A percentile compares a stretch with the other conserved stretches of the same genome.
Conservation (phyloP, 192 early-diverging fungal genomes). For the Cetraspora pellucida region DNA sequence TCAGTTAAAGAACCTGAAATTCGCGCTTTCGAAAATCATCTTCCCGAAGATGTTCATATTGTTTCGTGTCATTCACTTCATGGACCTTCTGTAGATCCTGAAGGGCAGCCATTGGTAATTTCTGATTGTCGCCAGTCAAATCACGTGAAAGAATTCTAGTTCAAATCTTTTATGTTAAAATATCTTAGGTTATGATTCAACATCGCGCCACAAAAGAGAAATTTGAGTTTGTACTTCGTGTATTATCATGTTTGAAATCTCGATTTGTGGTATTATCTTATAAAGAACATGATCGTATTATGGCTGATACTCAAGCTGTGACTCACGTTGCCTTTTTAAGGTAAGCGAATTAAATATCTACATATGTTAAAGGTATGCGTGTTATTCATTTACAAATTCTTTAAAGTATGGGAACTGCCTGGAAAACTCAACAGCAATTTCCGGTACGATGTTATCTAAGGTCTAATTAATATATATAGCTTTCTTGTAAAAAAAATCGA, state of each 20-base stretch:
- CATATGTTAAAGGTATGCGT: constrained; percentile 22
- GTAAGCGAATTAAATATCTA: constrained; percentile 31
- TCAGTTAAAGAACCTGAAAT: constrained; percentile 97
- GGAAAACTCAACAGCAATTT: constrained; percentile 79
- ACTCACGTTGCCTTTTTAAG: constrained; percentile 94
- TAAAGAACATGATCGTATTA: constrained; percentile 92
- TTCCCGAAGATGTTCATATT: constrained; percentile 92
- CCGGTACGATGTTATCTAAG: constrained; percentile 55
- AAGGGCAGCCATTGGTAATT: constrained; percentile 75
- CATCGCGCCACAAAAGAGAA: constrained; percentile 67
- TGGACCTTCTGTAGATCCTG: constrained; percentile 84
- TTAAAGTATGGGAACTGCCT: constrained; percentile 87
- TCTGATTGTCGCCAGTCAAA: no score
- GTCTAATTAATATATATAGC: not conserved
- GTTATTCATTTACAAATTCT: not conserved
- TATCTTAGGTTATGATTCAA: constrained; percentile 68
- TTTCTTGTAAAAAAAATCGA: not conserved
- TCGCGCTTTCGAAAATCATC: constrained; percentile 79
- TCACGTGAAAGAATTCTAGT: no score
- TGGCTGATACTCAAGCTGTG: constrained; percentile 96
- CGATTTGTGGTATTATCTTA: constrained; percentile 78
- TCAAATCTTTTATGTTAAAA: no score
- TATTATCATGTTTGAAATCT: constrained; percentile 78
- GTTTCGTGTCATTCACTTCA: constrained; percentile 96
- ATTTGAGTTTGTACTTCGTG: constrained; percentile 60